Evolutionary conservation across 768 basidiomycete species (phyloP), one percentile per base, ranked within the genome.

Genomic region (Rhizopogon salebrosus): DNA sequence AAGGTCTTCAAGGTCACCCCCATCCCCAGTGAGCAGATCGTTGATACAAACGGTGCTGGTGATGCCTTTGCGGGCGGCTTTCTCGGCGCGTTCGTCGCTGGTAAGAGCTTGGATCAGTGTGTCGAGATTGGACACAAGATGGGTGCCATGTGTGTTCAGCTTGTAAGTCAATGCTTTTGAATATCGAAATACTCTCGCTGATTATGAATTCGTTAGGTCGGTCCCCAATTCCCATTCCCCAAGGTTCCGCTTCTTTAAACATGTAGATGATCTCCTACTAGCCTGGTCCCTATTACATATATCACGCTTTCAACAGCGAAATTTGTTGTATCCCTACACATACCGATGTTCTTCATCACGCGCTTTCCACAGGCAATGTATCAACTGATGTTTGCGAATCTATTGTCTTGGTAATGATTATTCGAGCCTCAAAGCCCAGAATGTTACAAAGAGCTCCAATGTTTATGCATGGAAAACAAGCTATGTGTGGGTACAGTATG

Each of bases 1-100:
- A 82, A 84, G 71, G 61, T 73, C 14, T 87, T 75, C 69, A 53
- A 73, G 3, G 91, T 95, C 46, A 65, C 73, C 49, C 72, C 77
- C 36, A 72, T 95, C 54, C 60, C 64, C 41, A 76, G 78, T 50
- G 78, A 74, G 37, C 62, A 85, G 68, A 94, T 97, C 59, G 87
- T 97, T 54, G 97, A 99, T 68, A 98, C 97, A 43, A 99, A 99
- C 70, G 97, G 92, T 48, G 97, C 97, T 20, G 97, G 97, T 39
- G 95, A 99, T 67, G 92, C 92, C 39, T 98, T 99, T 62, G 93
- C 94, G 23, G 97, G 95, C 53, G 97, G 91, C 36, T 95, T 98
- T 80, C 71, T 98, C 49, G 97, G 92, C 48, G 95, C 87, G 1
- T 76, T 82, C 52, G 84, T 91, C 48, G 68, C 80, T 34, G 94